Conservation (phyloP, 257 asterid genomes). For the Solanum sejunctum region DNA sequence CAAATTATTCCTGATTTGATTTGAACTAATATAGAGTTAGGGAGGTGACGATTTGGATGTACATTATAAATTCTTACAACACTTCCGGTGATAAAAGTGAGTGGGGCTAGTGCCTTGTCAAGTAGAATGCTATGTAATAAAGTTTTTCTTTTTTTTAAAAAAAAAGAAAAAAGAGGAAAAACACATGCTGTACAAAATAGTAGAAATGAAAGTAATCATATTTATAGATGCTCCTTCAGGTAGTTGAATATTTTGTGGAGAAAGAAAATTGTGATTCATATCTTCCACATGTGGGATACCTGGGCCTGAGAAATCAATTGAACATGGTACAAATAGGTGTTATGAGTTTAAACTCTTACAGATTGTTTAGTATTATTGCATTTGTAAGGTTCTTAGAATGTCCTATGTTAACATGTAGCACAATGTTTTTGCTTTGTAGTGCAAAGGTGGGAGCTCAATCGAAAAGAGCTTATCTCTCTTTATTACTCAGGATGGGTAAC, state of each 20-base stretch:
- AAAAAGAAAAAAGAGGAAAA: not conserved
- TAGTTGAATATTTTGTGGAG: not conserved
- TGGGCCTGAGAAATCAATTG: not conserved
- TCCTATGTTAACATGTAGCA: not conserved
- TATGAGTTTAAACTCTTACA: not conserved
- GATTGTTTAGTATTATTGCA: not conserved
- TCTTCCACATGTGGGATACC: not conserved
- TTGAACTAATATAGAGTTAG: not conserved
- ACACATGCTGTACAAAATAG: not conserved
- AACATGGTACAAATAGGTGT: not conserved
- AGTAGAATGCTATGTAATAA: not conserved
- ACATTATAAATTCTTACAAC: not conserved
- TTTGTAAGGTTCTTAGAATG: not conserved
- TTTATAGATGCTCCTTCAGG: not conserved
- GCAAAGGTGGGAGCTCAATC: constrained; percentile 55
- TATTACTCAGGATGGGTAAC: constrained; percentile 57
- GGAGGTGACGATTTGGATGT: not conserved
- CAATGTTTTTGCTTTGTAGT: constrained; percentile 37
- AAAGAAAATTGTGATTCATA: not conserved
- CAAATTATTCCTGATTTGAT: not conserved
- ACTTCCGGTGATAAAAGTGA: not conserved
- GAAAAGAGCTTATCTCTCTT: constrained; percentile 75
- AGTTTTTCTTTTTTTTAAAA: not conserved
- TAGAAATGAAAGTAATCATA: not conserved
- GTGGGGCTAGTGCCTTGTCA: not conserved